phyloP scores from a whole-genome alignment of 176 grass and related monocot species.

The Lolium perenne region DNA sequence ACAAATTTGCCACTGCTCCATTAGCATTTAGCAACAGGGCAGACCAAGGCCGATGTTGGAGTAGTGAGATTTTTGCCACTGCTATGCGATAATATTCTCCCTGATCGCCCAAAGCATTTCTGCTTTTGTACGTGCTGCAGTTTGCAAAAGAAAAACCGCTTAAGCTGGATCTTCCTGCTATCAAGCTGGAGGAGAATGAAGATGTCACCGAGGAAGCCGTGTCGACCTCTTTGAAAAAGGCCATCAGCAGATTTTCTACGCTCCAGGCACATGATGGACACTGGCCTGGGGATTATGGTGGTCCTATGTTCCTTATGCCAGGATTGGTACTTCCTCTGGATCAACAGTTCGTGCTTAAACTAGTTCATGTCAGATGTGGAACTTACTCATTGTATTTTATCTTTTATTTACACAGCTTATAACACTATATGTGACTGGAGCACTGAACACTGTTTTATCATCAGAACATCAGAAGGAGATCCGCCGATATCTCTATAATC shows the following conservation, averaged over 20 bases:
- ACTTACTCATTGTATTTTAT: slow-evolving; percentile 29
- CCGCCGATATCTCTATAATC: slow-evolving; percentile 87
- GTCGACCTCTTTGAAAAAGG: slow-evolving; percentile 59
- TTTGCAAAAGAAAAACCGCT: slow-evolving; percentile 75
- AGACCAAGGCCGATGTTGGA: background rate
- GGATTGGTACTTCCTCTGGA: slow-evolving; percentile 65
- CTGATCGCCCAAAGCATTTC: background rate
- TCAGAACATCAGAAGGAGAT: slow-evolving; percentile 82
- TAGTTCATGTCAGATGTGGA: slow-evolving; percentile 15
- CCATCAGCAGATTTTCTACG: slow-evolving; percentile 63
- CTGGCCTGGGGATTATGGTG: slow-evolving; percentile 89
- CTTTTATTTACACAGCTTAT: slow-evolving; percentile 62
- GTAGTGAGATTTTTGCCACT: background rate
- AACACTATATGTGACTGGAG: slow-evolving; percentile 65
- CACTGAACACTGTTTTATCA: slow-evolving; percentile 72
- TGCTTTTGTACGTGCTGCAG: slow-evolving; percentile 53
- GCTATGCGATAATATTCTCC: background rate
- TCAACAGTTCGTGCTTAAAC: background rate
- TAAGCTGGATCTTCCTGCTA: slow-evolving; percentile 59
- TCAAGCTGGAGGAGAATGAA: slow-evolving; percentile 74
- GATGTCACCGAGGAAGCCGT: slow-evolving; percentile 74
- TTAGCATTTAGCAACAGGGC: background rate
- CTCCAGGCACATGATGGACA: slow-evolving; percentile 88
- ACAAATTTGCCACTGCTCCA: background rate
- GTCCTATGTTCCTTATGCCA: slow-evolving; percentile 90